Base-by-base conservation (phyloP, 2,329 filamentous ascomycete species). In the Thelonectria olida region DNA sequence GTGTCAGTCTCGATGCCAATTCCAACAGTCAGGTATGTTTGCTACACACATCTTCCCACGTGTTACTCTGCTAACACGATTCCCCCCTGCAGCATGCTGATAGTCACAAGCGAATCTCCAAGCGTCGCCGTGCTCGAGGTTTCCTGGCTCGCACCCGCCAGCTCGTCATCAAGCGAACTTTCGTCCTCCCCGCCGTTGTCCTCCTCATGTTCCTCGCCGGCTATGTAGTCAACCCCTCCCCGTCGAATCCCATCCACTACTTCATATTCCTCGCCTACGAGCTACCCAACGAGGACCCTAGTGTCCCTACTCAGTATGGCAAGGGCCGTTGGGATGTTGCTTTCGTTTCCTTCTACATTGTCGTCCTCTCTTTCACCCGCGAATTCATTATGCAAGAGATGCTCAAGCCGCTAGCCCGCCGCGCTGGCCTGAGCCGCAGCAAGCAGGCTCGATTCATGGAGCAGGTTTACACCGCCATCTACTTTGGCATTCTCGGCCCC, bases 381-480 rank as follows among this genome's bases (percentile, higher is more conserved):
- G 94, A 98, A 77, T 97, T 97, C 78, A 85, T 97, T 79, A 97
- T 97, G 94, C 94, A 97, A 80, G 90, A 93, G 72, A 72, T 97
- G 51, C 87, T 97, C 60, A 88, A 90, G 12, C 94, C 93, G 0
- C 82, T 94, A 63, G 92, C 93, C 6, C 83, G 87, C 42, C 84
- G 81, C 67, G 88, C 83, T 55, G 91, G 92, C 15, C 88, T 97
- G 73, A 88, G 86, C 64, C 86, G 89, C 58, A 88, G 85, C 65
- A 97, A 97, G 81, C 93, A 96, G 73, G 86, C 90, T 15, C 90
- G 94, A 31, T 97, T 97, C 84, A 96, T 97, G 92, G 94, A 98
- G 78, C 94, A 98, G 80, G 88, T 91, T 73, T 98, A 98, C 80
- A 97, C 94, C 1, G 94, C 93, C 23, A 82, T 97, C 54, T 97